Percentiles rank a stretch among this genome's conserved stretches.
phyloP scores from a whole-genome alignment of 225 moss, liverwort and hornwort genomes.

The Asterella californica region DNA sequence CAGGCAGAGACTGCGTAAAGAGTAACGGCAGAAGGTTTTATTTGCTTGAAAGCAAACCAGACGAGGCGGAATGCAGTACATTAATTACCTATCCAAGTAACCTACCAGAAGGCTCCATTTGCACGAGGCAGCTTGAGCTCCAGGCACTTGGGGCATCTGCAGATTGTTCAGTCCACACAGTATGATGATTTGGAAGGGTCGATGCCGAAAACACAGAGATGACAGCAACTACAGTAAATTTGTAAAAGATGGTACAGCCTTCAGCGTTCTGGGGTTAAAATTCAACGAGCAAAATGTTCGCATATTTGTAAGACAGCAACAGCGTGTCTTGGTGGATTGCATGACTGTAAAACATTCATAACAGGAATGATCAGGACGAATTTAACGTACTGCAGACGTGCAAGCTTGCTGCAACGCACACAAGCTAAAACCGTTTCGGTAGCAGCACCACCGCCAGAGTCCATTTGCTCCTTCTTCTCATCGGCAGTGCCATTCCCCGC shows the following conservation, averaged over 20 bases:
- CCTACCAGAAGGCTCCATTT: slow-evolving; percentile 91
- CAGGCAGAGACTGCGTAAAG: slow-evolving; percentile 16
- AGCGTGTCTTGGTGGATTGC: not conserved
- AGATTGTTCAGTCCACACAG: slow-evolving; percentile 1
- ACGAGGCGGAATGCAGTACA: not conserved
- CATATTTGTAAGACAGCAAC: too few relatives aligned
- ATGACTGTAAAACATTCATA: not conserved
- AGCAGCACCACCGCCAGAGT: slow-evolving; percentile 17
- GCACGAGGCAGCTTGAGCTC: slow-evolving; percentile 83
- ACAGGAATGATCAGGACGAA: not conserved
- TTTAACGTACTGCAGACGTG: slow-evolving; percentile 70
- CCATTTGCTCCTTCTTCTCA: slow-evolving; percentile 21
- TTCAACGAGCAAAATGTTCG: too few relatives aligned
- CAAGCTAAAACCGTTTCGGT: slow-evolving; percentile 55
- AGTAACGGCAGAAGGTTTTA: slow-evolving; percentile 3
- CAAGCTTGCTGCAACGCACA: slow-evolving; percentile 83
- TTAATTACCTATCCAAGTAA: not conserved
- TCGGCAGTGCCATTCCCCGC: not conserved
- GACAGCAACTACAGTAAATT: not conserved
- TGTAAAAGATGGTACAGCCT: not conserved
- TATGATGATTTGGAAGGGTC: not conserved
- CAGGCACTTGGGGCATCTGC: slow-evolving; percentile 93
- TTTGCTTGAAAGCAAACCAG: not conserved
- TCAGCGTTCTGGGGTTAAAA: too few relatives aligned
- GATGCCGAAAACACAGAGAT: not conserved